phyloP scores from a whole-genome alignment of 2,329 filamentous ascomycete species.

The Phaeoacremonium minimum region DNA sequence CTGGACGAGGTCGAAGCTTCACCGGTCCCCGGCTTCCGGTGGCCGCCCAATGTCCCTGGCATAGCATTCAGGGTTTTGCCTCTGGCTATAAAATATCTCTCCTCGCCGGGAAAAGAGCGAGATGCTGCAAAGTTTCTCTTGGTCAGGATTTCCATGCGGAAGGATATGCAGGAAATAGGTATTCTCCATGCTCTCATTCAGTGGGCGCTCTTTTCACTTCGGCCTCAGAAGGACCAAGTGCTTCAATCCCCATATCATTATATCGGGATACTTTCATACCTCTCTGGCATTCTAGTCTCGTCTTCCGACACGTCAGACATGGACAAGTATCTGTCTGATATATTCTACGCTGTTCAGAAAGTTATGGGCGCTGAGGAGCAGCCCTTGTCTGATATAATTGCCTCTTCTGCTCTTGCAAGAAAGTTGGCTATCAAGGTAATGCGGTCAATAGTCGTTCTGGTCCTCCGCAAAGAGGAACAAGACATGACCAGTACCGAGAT shows the following conservation, averaged over 20 bases:
- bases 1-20: conserved; percentile 40
- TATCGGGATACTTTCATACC: conserved; percentile 74
- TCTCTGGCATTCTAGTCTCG: conserved; percentile 66
- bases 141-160: conserved; percentile 75
- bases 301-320: conserved; percentile 74
- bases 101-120: conserved; percentile 77
- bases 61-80: conserved; percentile 68
- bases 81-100: conserved; percentile 67
- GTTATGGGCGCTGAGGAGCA: conserved; percentile 45
- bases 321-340: conserved; percentile 56
- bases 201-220: conserved; percentile 65
- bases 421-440: conserved; percentile 85
- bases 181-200: conserved; percentile 63
- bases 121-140: conserved; percentile 83
- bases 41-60: conserved; percentile 60
- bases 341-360: conserved; percentile 65
- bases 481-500: conserved; percentile 44
- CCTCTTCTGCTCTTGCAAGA: conserved; percentile 71
- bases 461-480: conserved; percentile 47
- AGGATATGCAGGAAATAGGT: conserved; percentile 79
- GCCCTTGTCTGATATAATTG: conserved; percentile 47
- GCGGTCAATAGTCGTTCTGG: conserved; percentile 66
- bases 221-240: conserved; percentile 30
- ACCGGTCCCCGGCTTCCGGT: conserved; percentile 41
- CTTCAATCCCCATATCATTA: conserved; percentile 63